Evolutionary conservation across 2,329 filamentous ascomycete genomes (phyloP), one percentile per base, ranked within the genome.

Genomic region (Fusarium nelsonii): DNA sequence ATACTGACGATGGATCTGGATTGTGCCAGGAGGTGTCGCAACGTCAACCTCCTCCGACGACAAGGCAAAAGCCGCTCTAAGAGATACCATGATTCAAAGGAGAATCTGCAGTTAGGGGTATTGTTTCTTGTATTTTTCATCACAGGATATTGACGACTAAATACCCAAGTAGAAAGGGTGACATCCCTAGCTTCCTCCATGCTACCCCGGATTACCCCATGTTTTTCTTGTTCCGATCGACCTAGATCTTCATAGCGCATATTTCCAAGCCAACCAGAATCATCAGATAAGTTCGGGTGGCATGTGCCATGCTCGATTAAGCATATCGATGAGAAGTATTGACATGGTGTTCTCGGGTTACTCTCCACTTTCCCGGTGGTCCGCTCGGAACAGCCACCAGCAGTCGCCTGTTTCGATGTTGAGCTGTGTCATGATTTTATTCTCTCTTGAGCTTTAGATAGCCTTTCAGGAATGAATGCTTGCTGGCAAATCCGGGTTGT

Each of bases 121-220:
- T 11, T 10, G 12, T 45, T 50, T 36, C 14, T 4, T 18, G 14
- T 20, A 45, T 18, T 56, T 44, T 44, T 11, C 14, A 48, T 51
- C 34, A 37, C 16, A 39, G 37, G 59, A 16, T 32, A 40, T 14
- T 20, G 32, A 8, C 6, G 4, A 51, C 34, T 65, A 68, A 68
- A 45, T 68, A 68, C 41, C 45, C 32, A 14, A 6, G 1, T 2
- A 10, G 15, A 23, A 8, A 15, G 23, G 23, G 18, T 8, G 8
- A 33, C 11, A 37, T 53, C 43, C 61, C 40, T 37, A n/a, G 9
- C 18, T 12, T 49, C 33, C 48, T 51, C 65, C 53, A 49, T 41
- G n/a, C 41, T 65, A 51, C 65, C 65, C 65, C 65, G 11, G 65
- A 69, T 65, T 55, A 52, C 40, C 62, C 61, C 45, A 43, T 49